phyloP scores from a whole-genome alignment of 2,329 filamentous ascomycete species.

The Ophiostoma perfectum region DNA sequence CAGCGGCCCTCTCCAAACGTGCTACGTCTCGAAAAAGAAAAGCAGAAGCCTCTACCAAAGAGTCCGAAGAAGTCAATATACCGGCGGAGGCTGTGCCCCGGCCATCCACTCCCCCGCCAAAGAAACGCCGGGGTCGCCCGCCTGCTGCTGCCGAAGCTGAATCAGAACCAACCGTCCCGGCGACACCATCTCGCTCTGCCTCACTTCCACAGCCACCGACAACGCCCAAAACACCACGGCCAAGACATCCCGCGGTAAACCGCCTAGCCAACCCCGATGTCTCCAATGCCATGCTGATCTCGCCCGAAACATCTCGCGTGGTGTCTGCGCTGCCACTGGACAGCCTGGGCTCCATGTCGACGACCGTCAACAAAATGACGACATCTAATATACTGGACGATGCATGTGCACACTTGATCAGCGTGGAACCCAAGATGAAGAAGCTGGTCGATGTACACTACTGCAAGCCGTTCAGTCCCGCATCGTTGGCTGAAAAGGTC shows the following conservation, averaged over 20 bases:
- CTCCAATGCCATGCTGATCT: slow-evolving; percentile 67
- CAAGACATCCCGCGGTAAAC: slow-evolving; percentile 39
- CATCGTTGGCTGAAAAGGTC: slow-evolving; percentile 74
- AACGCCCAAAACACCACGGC: slow-evolving; percentile 35
- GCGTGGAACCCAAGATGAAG: slow-evolving; percentile 65
- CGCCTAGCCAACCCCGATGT: slow-evolving; percentile 58
- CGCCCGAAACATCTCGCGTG: slow-evolving; percentile 62
- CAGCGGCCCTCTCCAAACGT: not conserved
- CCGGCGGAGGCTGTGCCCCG: not conserved
- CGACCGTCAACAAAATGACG: slow-evolving; percentile 41
- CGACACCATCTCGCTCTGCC: slow-evolving; percentile 41
- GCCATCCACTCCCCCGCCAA: slow-evolving; percentile 28
- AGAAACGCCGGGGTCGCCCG: slow-evolving; percentile 28
- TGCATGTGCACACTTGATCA: slow-evolving; percentile 68
- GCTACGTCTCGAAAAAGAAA: not conserved
- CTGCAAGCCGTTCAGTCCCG: slow-evolving; percentile 74
- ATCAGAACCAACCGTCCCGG: slow-evolving; percentile 31
- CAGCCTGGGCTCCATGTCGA: slow-evolving; percentile 37
- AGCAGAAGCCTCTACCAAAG: not conserved
- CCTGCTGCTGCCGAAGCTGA: not conserved
- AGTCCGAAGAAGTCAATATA: not conserved
- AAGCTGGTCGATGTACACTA: slow-evolving; percentile 66
- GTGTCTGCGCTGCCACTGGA: slow-evolving; percentile 41
- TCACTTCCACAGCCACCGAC: slow-evolving; percentile 29
- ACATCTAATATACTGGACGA: slow-evolving; percentile 68